Percentiles rank a stretch among this genome's conserved stretches.
Evolutionary conservation across 768 basidiomycete genomes (phyloP).

Genomic region (Amanita muscaria): DNA sequence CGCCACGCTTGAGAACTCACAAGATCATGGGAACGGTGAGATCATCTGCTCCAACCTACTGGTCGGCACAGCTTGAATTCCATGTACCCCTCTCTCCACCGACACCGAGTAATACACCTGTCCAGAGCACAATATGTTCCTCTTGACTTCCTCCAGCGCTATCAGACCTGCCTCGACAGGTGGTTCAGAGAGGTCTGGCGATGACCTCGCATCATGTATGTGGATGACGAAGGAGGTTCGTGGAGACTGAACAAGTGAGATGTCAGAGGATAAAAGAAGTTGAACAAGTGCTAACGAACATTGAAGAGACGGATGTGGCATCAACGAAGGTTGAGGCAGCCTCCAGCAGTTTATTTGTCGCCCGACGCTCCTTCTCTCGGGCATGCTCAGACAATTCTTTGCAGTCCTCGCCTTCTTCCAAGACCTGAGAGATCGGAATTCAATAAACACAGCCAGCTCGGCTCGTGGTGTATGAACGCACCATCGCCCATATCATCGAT

Average conservation of each 20-base stretch:
- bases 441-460: background rate
- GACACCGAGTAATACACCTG: slow-evolving; percentile 91
- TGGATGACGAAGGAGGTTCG: slow-evolving; percentile 92
- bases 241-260: no score
- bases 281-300: no score
- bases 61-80: slow-evolving; percentile 89
- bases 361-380: slow-evolving; percentile 56
- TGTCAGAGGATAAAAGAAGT: no score
- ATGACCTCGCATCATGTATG: slow-evolving; percentile 84
- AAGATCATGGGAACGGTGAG: slow-evolving; percentile 95
- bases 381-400: slow-evolving; percentile 62
- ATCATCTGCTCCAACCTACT: slow-evolving; percentile 90
- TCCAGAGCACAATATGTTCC: slow-evolving; percentile 88
- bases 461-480: slow-evolving; percentile 29
- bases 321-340: slow-evolving; percentile 54
- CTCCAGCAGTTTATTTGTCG: slow-evolving; percentile 46
- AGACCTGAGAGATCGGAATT: slow-evolving; percentile 30
- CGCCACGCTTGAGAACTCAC: slow-evolving; percentile 48
- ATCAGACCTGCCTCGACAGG: slow-evolving; percentile 59
- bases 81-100: slow-evolving; percentile 84
- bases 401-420: slow-evolving; percentile 76
- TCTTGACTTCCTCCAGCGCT: slow-evolving; percentile 76
- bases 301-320: slow-evolving; percentile 55
- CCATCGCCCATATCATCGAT: slow-evolving; percentile 89
- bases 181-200: slow-evolving; percentile 85